These are phyloP conservation scores for Pulveroboletus sp. DNA, from an alignment of 768 basidiomycete species.

Conservation along the genomic window DNA sequence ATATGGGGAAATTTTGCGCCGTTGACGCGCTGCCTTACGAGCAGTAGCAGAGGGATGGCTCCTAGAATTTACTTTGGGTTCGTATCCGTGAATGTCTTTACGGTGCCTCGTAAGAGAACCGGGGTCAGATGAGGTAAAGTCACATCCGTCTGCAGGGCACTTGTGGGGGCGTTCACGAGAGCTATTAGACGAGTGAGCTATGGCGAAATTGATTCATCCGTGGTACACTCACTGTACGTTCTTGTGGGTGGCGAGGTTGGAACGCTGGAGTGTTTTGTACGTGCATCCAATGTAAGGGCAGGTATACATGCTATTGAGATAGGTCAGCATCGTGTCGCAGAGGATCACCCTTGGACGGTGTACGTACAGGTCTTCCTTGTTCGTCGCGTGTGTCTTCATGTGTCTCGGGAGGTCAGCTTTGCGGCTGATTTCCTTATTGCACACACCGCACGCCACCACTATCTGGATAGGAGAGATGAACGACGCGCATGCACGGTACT, in stretches of 20 bases:
- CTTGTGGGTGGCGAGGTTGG: slow-evolving; percentile 25
- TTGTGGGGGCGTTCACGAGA: slow-evolving; percentile 3
- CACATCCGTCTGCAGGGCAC: slow-evolving; percentile 17
- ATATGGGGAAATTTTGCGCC: slow-evolving; percentile 5
- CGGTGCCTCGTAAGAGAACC: slow-evolving; percentile 23
- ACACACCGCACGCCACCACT: slow-evolving; percentile 9
- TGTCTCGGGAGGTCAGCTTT: slow-evolving; percentile 28
- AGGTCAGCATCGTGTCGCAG: neutral
- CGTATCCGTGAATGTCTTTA: slow-evolving; percentile 13
- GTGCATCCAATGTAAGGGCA: slow-evolving; percentile 21
- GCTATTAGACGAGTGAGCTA: slow-evolving; percentile 9
- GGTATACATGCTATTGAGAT: slow-evolving; percentile 18
- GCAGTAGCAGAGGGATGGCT: neutral
- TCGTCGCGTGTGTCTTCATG: slow-evolving; percentile 18
- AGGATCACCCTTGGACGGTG: neutral
- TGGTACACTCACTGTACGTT: slow-evolving; percentile 27
- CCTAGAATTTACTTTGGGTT: slow-evolving; percentile 3
- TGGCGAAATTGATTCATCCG: neutral
- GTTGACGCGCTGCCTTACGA: neutral
- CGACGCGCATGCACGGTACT: neutral
- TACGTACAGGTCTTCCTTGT: slow-evolving; percentile 25
- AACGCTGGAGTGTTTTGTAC: slow-evolving; percentile 23
- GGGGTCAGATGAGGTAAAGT: slow-evolving; percentile 14
- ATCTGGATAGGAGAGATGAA: slow-evolving; percentile 4
- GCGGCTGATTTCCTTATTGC: slow-evolving; percentile 16